Conservation (phyloP, 2,329 filamentous ascomycete genomes). For the Setomelanomma holmii region DNA sequence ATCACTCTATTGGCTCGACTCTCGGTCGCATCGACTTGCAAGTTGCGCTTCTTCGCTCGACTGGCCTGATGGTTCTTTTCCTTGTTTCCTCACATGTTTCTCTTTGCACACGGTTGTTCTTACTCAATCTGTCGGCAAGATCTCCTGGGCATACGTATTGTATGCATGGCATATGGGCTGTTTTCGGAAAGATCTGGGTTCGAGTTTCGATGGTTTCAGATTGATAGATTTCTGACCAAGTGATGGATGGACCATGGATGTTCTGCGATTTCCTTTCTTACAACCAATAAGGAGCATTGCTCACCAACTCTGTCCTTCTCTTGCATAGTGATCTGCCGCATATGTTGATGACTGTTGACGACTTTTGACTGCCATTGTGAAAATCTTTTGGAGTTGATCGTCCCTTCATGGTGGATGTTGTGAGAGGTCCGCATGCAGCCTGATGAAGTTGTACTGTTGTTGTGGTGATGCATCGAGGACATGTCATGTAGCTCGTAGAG, state of each 20-base stretch:
- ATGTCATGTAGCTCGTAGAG: no score
- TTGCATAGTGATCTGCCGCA: constrained; percentile 9
- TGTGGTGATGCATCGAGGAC: no score
- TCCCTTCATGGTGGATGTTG: not conserved
- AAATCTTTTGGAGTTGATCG: not conserved
- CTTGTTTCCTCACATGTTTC: constrained; percentile 17
- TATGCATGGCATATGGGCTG: constrained; percentile 13
- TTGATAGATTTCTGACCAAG: constrained; percentile 24
- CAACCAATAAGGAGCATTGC: constrained; percentile 21
- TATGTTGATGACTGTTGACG: not conserved
- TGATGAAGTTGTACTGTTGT: no score
- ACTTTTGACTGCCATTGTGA: no score
- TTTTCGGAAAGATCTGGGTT: constrained; percentile 18
- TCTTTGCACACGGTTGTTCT: constrained; percentile 21
- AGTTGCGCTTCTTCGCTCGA: not conserved
- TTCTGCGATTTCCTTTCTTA: constrained; percentile 10
- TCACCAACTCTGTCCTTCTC: constrained; percentile 12
- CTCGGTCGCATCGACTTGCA: not conserved
- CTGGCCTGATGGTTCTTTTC: constrained; percentile 6
- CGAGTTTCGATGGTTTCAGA: constrained; percentile 8
- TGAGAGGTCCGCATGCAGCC: no score
- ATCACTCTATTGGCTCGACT: constrained; percentile 2
- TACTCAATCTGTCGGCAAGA: constrained; percentile 13
- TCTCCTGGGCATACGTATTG: constrained; percentile 12
- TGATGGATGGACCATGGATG: constrained; percentile 13